phyloP scores from a whole-genome alignment of 2,329 filamentous ascomycete genomes.

The Cladobotryum protrusum region DNA sequence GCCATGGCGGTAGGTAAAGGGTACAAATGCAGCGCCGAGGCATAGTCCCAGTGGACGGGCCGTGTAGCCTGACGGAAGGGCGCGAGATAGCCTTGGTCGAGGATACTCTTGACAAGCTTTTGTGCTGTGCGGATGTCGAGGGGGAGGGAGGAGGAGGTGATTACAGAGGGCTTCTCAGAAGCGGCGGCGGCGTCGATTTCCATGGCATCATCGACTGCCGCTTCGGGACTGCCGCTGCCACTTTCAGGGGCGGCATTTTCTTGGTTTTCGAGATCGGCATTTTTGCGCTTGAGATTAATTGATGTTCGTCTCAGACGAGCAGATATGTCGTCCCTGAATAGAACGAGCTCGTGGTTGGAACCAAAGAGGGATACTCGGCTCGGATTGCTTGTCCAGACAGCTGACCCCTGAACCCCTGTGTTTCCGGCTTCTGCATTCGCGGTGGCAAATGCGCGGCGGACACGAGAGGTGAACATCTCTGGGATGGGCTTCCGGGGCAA shows the following conservation, averaged over 20 bases:
- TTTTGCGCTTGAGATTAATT: constrained; percentile 56
- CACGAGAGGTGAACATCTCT: constrained; percentile 81
- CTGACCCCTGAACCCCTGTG: constrained; percentile 39
- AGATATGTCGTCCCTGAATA: constrained; percentile 83
- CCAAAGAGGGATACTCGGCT: constrained; percentile 78
- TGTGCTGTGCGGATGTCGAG: constrained; percentile 56
- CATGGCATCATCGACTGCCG: constrained; percentile 26
- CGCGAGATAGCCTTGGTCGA: constrained; percentile 83
- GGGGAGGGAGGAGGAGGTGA: constrained; percentile 19
- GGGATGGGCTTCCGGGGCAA: constrained; percentile 69
- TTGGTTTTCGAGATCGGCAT: constrained; percentile 28
- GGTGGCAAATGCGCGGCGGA: constrained; percentile 71
- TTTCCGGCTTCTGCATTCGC: constrained; percentile 66
- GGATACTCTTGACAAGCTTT: constrained; percentile 80
- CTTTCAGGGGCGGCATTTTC: constrained; percentile 11
- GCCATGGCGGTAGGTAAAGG: constrained; percentile 81
- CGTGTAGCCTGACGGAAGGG: constrained; percentile 77
- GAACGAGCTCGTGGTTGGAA: constrained; percentile 75
- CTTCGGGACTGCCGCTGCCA: constrained; percentile 10
- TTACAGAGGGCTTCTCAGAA: constrained; percentile 14
- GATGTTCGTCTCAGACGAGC: constrained; percentile 70
- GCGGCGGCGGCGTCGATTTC: constrained; percentile 32
- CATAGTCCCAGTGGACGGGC: constrained; percentile 87
- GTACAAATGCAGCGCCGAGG: constrained; percentile 70
- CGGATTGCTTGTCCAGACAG: constrained; percentile 87